phyloP scores from a whole-genome alignment of 805 yeast genomes.

The Candida jianshihensis region DNA sequence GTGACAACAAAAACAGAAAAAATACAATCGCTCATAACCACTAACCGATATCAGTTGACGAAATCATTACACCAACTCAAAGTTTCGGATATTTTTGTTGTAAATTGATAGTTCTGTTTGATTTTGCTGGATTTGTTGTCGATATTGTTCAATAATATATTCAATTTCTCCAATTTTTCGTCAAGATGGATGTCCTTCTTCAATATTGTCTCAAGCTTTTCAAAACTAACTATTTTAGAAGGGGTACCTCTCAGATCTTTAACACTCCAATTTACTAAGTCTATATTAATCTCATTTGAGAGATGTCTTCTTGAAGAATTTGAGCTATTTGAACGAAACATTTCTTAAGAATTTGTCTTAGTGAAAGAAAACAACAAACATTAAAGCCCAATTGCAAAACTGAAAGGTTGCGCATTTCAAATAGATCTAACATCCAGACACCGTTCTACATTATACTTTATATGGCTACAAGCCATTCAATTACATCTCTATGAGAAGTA shows the following conservation, averaged over 20 bases:
- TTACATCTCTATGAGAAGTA: too few species aligned
- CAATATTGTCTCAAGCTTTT: slow-evolving; percentile 3
- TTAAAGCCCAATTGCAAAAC: too few species aligned
- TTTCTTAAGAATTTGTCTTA: too few species aligned
- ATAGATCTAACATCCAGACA: too few species aligned
- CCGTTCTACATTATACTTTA: too few species aligned
- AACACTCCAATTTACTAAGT: neutral
- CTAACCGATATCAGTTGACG: slow-evolving; percentile 2
- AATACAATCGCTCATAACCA: neutral
- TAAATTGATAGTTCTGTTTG: slow-evolving; percentile 3
- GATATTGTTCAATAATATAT: slow-evolving; percentile 15
- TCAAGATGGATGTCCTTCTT: slow-evolving; percentile 14
- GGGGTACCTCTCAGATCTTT: slow-evolving; percentile 18
- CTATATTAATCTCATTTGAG: too few species aligned
- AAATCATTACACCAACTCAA: slow-evolving; percentile 17
- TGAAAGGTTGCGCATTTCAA: too few species aligned
- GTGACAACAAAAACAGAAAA: too few species aligned
- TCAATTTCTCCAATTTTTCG: slow-evolving; percentile 10
- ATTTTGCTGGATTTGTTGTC: slow-evolving; percentile 15
- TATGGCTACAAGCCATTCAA: too few species aligned
- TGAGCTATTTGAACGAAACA: too few species aligned
- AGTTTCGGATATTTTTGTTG: slow-evolving; percentile 10
- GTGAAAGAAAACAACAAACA: too few species aligned
- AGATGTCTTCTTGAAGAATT: too few species aligned
- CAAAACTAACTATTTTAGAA: slow-evolving; percentile 9